Conservation (phyloP, 1,139 yeast genomes). For the Lodderomyces elongisporus region DNA sequence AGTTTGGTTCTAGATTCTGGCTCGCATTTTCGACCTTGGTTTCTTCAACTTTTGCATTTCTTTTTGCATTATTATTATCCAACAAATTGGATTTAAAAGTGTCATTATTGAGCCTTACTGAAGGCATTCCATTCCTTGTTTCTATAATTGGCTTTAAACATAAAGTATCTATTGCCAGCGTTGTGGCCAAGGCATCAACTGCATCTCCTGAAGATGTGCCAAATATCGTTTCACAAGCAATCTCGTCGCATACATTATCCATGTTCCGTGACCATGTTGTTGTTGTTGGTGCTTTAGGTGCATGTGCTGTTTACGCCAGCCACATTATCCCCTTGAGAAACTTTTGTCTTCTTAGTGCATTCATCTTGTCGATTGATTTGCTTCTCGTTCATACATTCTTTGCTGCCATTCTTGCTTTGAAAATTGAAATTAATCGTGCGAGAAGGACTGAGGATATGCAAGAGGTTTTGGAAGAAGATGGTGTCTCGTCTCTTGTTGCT, state of each 20-base stretch:
- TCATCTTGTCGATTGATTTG: slow-evolving; percentile 70
- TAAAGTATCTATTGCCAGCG: slow-evolving; percentile 70
- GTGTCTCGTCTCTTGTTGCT: slow-evolving; percentile 70
- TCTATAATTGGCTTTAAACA: slow-evolving; percentile 92
- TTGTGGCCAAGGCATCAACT: slow-evolving; percentile 45
- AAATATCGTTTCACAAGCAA: slow-evolving; percentile 51
- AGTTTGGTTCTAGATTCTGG: slow-evolving; percentile 84
- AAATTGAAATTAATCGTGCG: slow-evolving; percentile 85
- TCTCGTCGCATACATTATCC: slow-evolving; percentile 61
- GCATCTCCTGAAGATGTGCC: slow-evolving; percentile 37
- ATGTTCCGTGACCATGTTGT: slow-evolving; percentile 76
- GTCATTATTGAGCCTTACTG: slow-evolving; percentile 73
- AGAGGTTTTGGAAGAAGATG: slow-evolving; percentile 89
- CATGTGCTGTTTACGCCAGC: slow-evolving; percentile 65
- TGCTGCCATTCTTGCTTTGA: slow-evolving; percentile 80
- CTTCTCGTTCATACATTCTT: slow-evolving; percentile 76
- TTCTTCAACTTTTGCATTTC: slow-evolving; percentile 80
- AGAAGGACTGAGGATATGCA: slow-evolving; percentile 79
- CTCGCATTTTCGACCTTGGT: slow-evolving; percentile 77
- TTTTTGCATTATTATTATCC: slow-evolving; percentile 72
- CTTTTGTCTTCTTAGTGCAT: slow-evolving; percentile 74
- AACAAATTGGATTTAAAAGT: slow-evolving; percentile 52
- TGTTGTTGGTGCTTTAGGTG: slow-evolving; percentile 67
- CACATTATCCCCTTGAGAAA: slow-evolving; percentile 73
- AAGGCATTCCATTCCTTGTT: slow-evolving; percentile 91